Percentiles rank a stretch among this genome's conserved stretches.
These are phyloP conservation scores for Cladosporium sp. DNA, from an alignment of 2,329 filamentous ascomycete genomes.

Conservation along the genomic window DNA sequence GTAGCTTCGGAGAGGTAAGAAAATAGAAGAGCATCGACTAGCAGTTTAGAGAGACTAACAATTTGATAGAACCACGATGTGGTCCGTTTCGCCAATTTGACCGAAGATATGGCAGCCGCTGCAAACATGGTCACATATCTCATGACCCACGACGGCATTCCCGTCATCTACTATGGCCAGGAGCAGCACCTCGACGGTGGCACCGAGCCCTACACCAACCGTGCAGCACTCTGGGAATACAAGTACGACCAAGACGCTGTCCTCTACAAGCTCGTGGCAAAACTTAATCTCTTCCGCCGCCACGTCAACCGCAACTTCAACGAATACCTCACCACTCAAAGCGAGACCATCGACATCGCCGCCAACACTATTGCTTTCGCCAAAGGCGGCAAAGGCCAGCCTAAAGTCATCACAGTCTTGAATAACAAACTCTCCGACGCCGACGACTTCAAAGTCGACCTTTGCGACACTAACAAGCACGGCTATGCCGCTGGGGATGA, in stretches of 20 bases:
- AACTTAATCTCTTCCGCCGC: slow-evolving; percentile 14
- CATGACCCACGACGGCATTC: slow-evolving; percentile 20
- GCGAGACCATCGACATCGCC: slow-evolving; percentile 42
- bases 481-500: slow-evolving; percentile 19
- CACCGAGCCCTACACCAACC: slow-evolving; percentile 17
- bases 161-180: slow-evolving; percentile 22
- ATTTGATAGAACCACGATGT: slow-evolving; percentile 18
- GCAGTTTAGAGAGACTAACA: neutral
- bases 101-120: slow-evolving; percentile 15
- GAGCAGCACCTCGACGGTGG: slow-evolving; percentile 20
- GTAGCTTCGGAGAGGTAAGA: slow-evolving; percentile 33
- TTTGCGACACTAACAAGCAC: slow-evolving; percentile 2
- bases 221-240: slow-evolving; percentile 17
- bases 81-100: slow-evolving; percentile 16
- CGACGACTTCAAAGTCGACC: slow-evolving; percentile 30
- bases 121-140: slow-evolving; percentile 17
- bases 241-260: slow-evolving; percentile 12
- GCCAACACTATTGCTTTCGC: slow-evolving; percentile 42
- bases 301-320: neutral
- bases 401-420: slow-evolving; percentile 42
- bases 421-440: slow-evolving; percentile 37
- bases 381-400: slow-evolving; percentile 36
- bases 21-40: neutral
- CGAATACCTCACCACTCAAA: slow-evolving; percentile 29
- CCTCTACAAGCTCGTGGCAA: slow-evolving; percentile 14